These are phyloP conservation scores for Kodamaea derodonti DNA, from an alignment of 1,139 yeast genomes.

Conservation along the genomic window DNA sequence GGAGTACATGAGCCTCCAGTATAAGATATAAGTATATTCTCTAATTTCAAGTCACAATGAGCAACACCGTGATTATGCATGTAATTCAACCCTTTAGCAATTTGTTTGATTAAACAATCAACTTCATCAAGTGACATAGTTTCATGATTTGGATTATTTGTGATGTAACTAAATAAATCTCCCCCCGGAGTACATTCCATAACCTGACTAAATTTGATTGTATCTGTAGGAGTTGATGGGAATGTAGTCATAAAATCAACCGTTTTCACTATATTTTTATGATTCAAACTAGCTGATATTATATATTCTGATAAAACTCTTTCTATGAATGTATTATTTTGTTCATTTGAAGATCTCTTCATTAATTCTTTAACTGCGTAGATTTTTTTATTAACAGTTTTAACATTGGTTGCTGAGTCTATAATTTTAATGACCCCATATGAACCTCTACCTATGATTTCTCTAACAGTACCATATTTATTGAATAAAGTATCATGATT, in stretches of 20 bases:
- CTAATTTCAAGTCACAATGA: constrained; percentile 70
- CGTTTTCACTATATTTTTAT: constrained; percentile 65
- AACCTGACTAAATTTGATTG: constrained; percentile 64
- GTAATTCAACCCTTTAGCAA: constrained; percentile 58
- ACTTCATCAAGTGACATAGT: constrained; percentile 47
- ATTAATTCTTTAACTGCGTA: constrained; percentile 74
- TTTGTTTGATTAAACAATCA: constrained; percentile 69
- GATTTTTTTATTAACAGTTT: constrained; percentile 29
- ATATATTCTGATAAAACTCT: constrained; percentile 75
- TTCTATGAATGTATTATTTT: constrained; percentile 56
- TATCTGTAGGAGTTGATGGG: constrained; percentile 11
- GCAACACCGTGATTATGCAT: constrained; percentile 75
- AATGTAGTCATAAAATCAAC: constrained; percentile 56
- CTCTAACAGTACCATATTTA: constrained; percentile 77
- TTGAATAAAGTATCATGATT: constrained; percentile 36
- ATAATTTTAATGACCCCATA: constrained; percentile 76
- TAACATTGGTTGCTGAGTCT: constrained; percentile 48
- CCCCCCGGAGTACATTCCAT: constrained; percentile 79
- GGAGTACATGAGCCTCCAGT: constrained; percentile 5
- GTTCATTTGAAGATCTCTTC: constrained; percentile 32
- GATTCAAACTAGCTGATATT: constrained; percentile 65
- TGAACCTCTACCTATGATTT: constrained; percentile 79
- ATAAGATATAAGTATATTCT: constrained; percentile 47
- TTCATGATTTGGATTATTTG: constrained; percentile 14
- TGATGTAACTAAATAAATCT: constrained; percentile 48